Evolutionary conservation across 2,329 filamentous ascomycete species (phyloP), one percentile per base, ranked within the genome.

Genomic region (Fusarium citri): DNA sequence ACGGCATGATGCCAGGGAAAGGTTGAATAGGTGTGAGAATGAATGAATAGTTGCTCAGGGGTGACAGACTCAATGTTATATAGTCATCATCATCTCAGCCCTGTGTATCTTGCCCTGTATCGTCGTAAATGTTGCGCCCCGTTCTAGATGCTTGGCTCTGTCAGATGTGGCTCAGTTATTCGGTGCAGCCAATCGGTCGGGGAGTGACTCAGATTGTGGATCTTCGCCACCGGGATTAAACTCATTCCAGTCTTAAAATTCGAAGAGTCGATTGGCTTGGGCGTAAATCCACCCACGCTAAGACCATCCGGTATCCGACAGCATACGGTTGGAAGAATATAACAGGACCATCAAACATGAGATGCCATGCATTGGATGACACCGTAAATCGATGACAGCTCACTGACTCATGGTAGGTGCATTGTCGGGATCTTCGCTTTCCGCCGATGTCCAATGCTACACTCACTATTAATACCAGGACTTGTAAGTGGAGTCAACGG

Each of bases 101-200:
- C 62, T 30, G 28, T 30, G 26, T 6, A 28, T 12, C 26, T 12
- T n/a, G 42, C 42, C 63, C 47, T 66, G 34, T 10, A 61, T 8
- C 16, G 11, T 55, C 30, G 23, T 48, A 12, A 26, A 26, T 25
- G 28, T 34, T n/a, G n/a, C 31, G 28, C 20, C 41, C 31, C 14
- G 18, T 40, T 51, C 48, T 20, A 26, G 22, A 16, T 20, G 25
- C 45, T 47, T 47, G 25, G 22, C 18, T n/a, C 45, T 16, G 8
- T 41, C 34, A 20, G 42, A 8, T 15, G 49, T 53, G 49, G 62
- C 49, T 26, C 26, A 55, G 14, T 43, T 55, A 50, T 66, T 50
- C 55, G 55, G 37, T 7, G 26, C 4, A 66, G 43, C 62, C 62
- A 66, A 66, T 67, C 49, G 56, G 45, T 20, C 14, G 16, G 8